Conservation (phyloP, 2,329 filamentous ascomycete species). For the Aspergillus oerlinghausenensis region DNA sequence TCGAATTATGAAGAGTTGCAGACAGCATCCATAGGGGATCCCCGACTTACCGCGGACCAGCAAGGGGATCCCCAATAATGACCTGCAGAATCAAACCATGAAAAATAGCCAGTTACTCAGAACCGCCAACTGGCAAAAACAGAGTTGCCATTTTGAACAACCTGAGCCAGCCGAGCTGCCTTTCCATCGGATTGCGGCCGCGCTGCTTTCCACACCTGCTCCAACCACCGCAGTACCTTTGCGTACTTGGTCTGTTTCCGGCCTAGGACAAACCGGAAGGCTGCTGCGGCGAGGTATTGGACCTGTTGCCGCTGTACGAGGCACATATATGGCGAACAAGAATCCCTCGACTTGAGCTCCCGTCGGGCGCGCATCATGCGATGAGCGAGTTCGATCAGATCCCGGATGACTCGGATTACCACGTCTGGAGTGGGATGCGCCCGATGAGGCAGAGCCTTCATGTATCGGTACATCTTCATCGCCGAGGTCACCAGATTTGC, state of each 20-base stretch:
- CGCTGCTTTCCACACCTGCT: constrained; percentile 42
- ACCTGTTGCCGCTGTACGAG: constrained; percentile 58
- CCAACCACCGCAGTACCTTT: constrained; percentile 65
- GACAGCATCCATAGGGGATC: background rate
- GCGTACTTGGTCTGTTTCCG: constrained; percentile 68
- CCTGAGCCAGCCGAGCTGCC: constrained; percentile 27
- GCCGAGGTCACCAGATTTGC: constrained; percentile 73
- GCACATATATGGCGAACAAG: constrained; percentile 46
- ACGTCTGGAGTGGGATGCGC: constrained; percentile 54
- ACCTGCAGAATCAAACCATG: background rate
- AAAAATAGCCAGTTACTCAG: constrained; percentile 7
- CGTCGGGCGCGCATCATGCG: constrained; percentile 57
- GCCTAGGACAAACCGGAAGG: constrained; percentile 64
- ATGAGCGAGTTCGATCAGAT: constrained; percentile 61
- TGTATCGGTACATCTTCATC: constrained; percentile 64
- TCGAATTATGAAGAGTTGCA: background rate
- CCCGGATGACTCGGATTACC: constrained; percentile 62
- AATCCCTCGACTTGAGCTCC: constrained; percentile 9
- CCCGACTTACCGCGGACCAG: background rate
- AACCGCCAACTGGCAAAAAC: constrained; percentile 37
- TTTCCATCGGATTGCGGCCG: constrained; percentile 32
- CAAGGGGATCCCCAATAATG: background rate
- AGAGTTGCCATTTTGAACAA: constrained; percentile 29
- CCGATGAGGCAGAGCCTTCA: constrained; percentile 52
- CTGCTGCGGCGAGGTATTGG: constrained; percentile 61